Percentiles rank a stretch among this genome's conserved stretches.
These are phyloP conservation scores for Candida takata DNA, from an alignment of 805 yeast species.

Conservation along the genomic window DNA sequence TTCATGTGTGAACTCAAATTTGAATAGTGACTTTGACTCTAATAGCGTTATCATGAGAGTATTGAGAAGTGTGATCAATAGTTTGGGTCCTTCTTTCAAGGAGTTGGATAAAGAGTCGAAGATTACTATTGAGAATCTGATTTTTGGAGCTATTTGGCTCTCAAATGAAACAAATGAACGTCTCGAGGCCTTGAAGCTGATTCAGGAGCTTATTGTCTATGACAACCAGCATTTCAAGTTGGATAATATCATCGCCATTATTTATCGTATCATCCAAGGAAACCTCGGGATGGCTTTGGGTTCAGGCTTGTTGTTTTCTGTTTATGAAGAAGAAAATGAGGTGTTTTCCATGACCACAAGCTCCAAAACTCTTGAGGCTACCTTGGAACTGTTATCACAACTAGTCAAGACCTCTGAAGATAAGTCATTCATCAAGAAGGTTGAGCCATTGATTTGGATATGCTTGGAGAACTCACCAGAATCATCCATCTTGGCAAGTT, in stretches of 20 bases:
- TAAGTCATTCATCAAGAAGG: conserved; percentile 34
- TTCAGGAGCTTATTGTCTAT: conserved; percentile 42
- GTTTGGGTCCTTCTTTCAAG: conserved; percentile 50
- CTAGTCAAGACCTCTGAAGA: conserved; percentile 48
- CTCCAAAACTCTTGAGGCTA: conserved; percentile 31
- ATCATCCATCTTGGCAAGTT: conserved; percentile 35
- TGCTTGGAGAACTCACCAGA: conserved; percentile 40
- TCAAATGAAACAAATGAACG: conserved; percentile 26
- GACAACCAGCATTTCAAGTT: conserved; percentile 31
- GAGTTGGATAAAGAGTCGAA: conserved; percentile 26
- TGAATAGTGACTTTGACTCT: conserved; percentile 42
- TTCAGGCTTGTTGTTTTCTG: conserved; percentile 24
- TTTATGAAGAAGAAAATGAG: conserved; percentile 34
- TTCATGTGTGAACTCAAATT: conserved; percentile 37
- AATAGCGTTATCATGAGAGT: conserved; percentile 36
- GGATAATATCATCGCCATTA: conserved; percentile 23
- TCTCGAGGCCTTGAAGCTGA: conserved; percentile 33
- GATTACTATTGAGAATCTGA: conserved; percentile 29
- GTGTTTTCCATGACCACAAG: conserved; percentile 42
- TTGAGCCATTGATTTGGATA: conserved; percentile 57
- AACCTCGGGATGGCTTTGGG: conserved; percentile 26
- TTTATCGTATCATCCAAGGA: conserved; percentile 27
- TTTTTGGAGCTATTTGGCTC: conserved; percentile 27
- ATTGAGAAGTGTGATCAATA: conserved; percentile 38
- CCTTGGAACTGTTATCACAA: conserved; percentile 53